Percentiles rank a stretch among this genome's conserved stretches.
Evolutionary conservation across 2,329 filamentous ascomycete species (phyloP).

Genomic region (Zarea fungicola): DNA sequence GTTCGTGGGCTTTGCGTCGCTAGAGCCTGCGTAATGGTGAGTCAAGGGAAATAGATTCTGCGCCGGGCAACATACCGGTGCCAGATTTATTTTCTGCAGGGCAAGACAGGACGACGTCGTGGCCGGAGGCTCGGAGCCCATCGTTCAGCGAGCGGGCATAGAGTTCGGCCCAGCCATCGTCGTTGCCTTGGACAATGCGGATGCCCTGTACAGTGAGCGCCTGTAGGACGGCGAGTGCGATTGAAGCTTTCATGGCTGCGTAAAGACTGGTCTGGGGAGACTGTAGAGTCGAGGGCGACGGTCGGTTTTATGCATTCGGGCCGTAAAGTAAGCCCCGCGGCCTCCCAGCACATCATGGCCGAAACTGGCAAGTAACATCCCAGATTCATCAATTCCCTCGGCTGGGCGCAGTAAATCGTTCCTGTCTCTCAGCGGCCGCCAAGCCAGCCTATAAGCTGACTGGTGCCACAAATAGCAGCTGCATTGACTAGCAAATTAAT

Average conservation of each 20-base stretch:
- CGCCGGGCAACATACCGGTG: conserved; percentile 37
- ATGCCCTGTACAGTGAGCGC: conserved; percentile 28
- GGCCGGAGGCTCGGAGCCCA: conserved; percentile 47
- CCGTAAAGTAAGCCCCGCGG: no score
- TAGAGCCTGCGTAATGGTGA: conserved; percentile 41
- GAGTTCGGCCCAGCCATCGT: conserved; percentile 69
- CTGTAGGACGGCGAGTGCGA: conserved; percentile 3
- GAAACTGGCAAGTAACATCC: no score
- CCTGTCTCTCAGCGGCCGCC: no score
- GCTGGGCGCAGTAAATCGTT: no score
- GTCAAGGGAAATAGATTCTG: not conserved
- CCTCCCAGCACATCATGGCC: no score
- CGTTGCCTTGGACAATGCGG: conserved; percentile 61
- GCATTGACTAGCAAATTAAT: no score
- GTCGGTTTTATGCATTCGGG: no score
- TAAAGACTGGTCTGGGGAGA: no score
- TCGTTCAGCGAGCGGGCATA: conserved; percentile 59
- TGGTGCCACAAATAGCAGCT: no score
- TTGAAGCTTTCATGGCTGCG: conserved; percentile 1
- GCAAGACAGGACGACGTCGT: conserved; percentile 58
- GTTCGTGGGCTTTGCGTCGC: conserved; percentile 37
- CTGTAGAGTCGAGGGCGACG: no score
- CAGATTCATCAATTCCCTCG: no score
- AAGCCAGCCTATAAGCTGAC: no score
- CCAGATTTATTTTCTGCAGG: conserved; percentile 64